Base-by-base conservation (phyloP, 148 eudicot genomes). In the Nepenthes gracilis region DNA sequence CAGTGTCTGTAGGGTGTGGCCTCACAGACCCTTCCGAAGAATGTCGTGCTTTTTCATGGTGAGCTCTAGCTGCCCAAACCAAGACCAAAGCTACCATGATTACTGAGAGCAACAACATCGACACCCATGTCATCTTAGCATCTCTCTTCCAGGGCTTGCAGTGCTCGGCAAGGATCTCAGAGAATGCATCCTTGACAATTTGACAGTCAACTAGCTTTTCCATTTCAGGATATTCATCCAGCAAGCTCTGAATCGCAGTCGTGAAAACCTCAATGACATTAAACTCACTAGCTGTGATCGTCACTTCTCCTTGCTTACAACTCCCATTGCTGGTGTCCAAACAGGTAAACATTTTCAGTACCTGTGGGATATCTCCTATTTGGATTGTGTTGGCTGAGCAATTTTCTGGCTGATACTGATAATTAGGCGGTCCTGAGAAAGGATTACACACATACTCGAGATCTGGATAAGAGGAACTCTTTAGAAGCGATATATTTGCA, bases 391-490 rank as follows among this genome's bases (percentile, higher is more conserved):
- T 77, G 33, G 75, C 13, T 60, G 86, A 71, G 52, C 96, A 88
- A 15, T 73, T 75, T 62, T 71, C 67, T 59, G 96, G 84, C 55
- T 74, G 79, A 65, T 76, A 85, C 6, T 65, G 34, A 63, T 80
- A 81, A 15, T 68, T 70, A 1, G 91, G 96, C 32, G 91, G 86
- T 58, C 78, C 81, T 0, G 96, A 85, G 84, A 88, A 88, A 43
- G 96, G 96, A 73, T 88, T 88, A 83, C 96, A 88, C 32, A 87
- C 69, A 11, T 80, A 80, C 53, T 68, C 62, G 8, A 81, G 51
- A 68, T 68, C 63, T 47, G 80, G 70, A 62, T 40, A 40, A 4
- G 8, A 40, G 45, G 45, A 40, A 3, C 6, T 40, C 45, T 70
- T 66, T n/a, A 64, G 61, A 35, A 48, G 43, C 11, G 89, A 75